Evolutionary conservation across 1,139 yeast genomes (phyloP), one percentile per base, ranked within the genome.

Genomic region (Suhomyces terraborum): DNA sequence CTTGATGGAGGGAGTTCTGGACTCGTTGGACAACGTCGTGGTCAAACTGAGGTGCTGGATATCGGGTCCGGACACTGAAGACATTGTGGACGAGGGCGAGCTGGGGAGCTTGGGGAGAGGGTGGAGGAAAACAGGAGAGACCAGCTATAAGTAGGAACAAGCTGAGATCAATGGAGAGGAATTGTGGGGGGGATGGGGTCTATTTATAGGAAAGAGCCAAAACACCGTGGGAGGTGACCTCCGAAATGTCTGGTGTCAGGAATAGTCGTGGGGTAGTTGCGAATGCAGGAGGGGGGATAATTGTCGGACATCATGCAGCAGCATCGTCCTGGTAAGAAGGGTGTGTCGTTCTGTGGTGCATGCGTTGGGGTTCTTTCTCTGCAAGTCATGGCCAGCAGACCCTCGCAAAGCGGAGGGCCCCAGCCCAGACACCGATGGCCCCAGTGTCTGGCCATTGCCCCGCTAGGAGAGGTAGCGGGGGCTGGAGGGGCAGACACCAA

Each of bases 1-100:
- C 47, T 67, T 69, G 45, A 60, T 53, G 38, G 66, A 61, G 27
- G 61, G 57, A 23, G 65, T 61, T 19, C 73, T 66, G 17, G 66
- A 50, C 10, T 25, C 38, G 45, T 66, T 64, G 35, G 73, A 66
- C 26, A 47, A 47, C 12, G 60, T 54, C 42, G 51, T 57, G 21
- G 57, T 49, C 33, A 64, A 52, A n/a, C 59, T 49, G 41, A 64
- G 62, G 42, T 47, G 40, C 38, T 58, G 57, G 19, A 61, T 48
- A 32, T 61, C 64, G 41, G 57, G 55, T 35, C 45, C 49, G 10
- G 42, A 22, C 23, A 38, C 33, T 25, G 50, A 30, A 23, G 42
- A 36, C 38, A 29, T 45, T 8, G 31, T 40, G 34, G 35, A 32
- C 22, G 16, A 16, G 13, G 8, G 16, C 8, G 18, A n/a, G 6